Conservation (phyloP, 345 rosid species). For the Sapria himalayana region DNA sequence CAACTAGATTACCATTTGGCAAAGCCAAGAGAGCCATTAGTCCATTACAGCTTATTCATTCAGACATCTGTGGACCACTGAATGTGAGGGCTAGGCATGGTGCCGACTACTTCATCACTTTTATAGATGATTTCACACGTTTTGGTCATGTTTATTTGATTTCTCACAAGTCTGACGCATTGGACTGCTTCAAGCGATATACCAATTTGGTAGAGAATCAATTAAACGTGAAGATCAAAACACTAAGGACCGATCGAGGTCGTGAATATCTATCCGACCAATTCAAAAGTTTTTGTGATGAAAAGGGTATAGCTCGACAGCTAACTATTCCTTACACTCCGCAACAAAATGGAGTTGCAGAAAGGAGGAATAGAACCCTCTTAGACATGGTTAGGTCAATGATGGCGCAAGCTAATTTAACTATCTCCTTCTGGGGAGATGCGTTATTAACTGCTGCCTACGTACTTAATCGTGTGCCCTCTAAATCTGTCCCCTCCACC, state of each 20-base stretch:
- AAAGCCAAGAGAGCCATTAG: background rate
- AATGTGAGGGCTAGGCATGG: background rate
- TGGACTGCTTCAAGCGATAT: background rate
- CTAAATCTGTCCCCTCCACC: background rate
- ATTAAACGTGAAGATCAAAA: background rate
- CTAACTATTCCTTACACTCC: constrained; percentile 2
- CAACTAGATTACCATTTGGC: background rate
- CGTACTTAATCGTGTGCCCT: background rate
- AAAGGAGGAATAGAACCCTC: background rate
- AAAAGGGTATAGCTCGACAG: background rate
- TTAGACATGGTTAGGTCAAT: constrained; percentile 1
- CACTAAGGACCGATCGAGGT: background rate
- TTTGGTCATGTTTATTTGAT: background rate
- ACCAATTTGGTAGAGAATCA: background rate
- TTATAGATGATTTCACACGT: background rate
- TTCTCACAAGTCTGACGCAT: background rate
- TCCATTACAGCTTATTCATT: background rate
- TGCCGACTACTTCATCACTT: background rate
- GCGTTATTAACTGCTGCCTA: background rate
- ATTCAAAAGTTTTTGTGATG: background rate
- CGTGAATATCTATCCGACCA: background rate
- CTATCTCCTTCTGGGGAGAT: background rate
- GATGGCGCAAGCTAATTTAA: background rate
- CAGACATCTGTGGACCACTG: background rate
- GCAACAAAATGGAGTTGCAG: constrained; percentile 3